Evolutionary conservation across 495 filamentous ascomycete genomes (phyloP).

Genomic region (Podospora bellae-mahoneyi): DNA sequence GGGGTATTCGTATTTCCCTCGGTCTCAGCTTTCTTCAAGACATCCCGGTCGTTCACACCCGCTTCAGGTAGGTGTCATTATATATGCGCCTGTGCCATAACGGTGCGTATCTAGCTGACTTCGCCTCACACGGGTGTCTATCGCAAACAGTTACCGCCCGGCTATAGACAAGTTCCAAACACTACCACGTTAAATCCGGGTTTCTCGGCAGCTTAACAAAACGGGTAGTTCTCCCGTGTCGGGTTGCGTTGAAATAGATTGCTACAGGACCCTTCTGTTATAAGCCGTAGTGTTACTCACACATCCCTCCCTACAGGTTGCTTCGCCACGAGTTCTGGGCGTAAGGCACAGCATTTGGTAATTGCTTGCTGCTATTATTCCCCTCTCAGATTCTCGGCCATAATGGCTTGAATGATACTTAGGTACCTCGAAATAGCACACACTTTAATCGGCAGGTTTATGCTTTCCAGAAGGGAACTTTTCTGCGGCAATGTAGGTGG

Average conservation of each 20-base stretch:
- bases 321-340: neutral
- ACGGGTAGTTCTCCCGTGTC: neutral
- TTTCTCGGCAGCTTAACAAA: neutral
- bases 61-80: neutral
- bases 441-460: neutral
- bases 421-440: neutral
- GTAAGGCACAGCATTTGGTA: neutral
- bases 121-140: neutral
- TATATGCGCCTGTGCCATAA: neutral
- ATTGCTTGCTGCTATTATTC: neutral
- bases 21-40: neutral
- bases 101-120: neutral
- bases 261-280: too few relatives aligned
- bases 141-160: neutral
- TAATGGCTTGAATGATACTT: neutral
- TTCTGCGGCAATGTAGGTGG: neutral
- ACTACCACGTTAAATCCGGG: neutral
- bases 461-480: neutral
- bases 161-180: neutral
- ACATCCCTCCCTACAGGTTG: neutral
- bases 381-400: neutral
- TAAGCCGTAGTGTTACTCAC: neutral
- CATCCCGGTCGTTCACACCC: neutral
- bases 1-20: neutral
- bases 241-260: neutral